Evolutionary conservation across 208 protist species (phyloP).

Genomic region (Trypanosoma rangeli): DNA sequence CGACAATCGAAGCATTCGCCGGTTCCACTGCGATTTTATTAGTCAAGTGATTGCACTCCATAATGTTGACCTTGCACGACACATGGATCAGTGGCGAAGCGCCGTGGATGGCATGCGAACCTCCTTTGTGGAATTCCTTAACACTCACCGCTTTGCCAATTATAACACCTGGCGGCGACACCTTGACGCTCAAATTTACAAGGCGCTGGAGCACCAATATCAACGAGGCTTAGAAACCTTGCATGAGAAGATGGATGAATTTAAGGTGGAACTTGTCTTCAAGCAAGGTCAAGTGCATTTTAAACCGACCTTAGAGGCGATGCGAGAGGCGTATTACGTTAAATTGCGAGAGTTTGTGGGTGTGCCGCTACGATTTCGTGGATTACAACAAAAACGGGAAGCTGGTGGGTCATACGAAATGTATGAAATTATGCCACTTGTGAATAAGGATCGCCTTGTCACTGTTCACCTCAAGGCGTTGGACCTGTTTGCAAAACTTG

Average conservation of each 20-base stretch:
- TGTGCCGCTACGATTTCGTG: conserved; percentile 92
- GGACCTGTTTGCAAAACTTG: conserved; percentile 92
- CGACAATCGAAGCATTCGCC: conserved; percentile 83
- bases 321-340: conserved; percentile 94
- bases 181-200: conserved; percentile 97
- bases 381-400: conserved; percentile 83
- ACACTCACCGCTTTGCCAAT: conserved; percentile 68
- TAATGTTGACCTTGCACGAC: conserved; percentile 86
- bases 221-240: conserved; percentile 88
- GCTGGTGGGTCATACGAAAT: conserved; percentile 73
- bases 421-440: conserved; percentile 87
- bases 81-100: conserved; percentile 93
- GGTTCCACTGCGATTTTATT: conserved; percentile 86
- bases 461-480: conserved; percentile 92
- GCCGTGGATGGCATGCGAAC: conserved; percentile 83
- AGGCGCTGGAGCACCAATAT: conserved; percentile 96
- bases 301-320: conserved; percentile 93
- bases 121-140: conserved; percentile 83
- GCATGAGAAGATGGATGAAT: conserved; percentile 92
- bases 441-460: conserved; percentile 83
- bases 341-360: conserved; percentile 94
- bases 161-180: conserved; percentile 92
- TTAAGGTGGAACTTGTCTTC: conserved; percentile 93
- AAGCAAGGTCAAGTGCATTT: conserved; percentile 93
- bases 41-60: conserved; percentile 82